A percentile compares a stretch with the other conserved stretches of the same genome.
These are phyloP conservation scores for Cercospora sp. DNA, from an alignment of 2,329 filamentous ascomycete species.

Conservation along the genomic window DNA sequence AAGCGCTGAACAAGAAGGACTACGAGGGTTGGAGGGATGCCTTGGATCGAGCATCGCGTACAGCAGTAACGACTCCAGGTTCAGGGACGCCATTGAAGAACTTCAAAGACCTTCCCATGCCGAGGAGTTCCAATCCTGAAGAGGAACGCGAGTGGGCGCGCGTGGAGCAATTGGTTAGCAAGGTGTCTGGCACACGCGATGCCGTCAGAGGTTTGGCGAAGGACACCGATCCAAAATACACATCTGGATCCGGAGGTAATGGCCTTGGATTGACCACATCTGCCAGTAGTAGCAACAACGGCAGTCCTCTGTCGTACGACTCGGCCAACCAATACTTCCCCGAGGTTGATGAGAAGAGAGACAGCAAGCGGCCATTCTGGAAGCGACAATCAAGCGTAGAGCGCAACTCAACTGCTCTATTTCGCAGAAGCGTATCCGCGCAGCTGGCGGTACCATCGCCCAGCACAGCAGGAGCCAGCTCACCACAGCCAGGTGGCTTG, in stretches of 20 bases:
- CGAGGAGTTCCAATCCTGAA: slow-evolving; percentile 41
- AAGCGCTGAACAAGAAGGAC: slow-evolving; percentile 76
- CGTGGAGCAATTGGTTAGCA: slow-evolving; percentile 80
- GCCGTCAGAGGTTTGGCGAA: slow-evolving; percentile 82
- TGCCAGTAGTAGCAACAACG: slow-evolving; percentile 34
- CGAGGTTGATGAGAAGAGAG: slow-evolving; percentile 32
- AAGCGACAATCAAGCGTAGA: slow-evolving; percentile 72
- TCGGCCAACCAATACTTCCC: slow-evolving; percentile 49
- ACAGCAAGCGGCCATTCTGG: slow-evolving; percentile 79
- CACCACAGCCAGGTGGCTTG: slow-evolving; percentile 40
- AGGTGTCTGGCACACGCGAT: slow-evolving; percentile 84
- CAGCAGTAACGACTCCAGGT: slow-evolving; percentile 17
- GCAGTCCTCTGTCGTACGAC: slow-evolving; percentile 40
- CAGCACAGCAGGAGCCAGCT: slow-evolving; percentile 29
- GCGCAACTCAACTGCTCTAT: slow-evolving; percentile 44
- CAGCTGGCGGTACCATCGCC: slow-evolving; percentile 54
- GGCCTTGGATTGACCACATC: slow-evolving; percentile 37
- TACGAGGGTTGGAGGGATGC: slow-evolving; percentile 86
- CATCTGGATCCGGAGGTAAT: slow-evolving; percentile 39
- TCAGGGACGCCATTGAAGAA: slow-evolving; percentile 35
- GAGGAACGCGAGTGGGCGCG: slow-evolving; percentile 85
- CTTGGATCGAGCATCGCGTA: slow-evolving; percentile 67
- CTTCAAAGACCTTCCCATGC: slow-evolving; percentile 18
- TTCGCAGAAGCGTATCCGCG: slow-evolving; percentile 53
- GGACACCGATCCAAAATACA: slow-evolving; percentile 71